Evolutionary conservation across 306 rosid genomes (phyloP), one percentile per base, ranked within the genome.

Genomic region (Lithocarpus polystachyus): DNA sequence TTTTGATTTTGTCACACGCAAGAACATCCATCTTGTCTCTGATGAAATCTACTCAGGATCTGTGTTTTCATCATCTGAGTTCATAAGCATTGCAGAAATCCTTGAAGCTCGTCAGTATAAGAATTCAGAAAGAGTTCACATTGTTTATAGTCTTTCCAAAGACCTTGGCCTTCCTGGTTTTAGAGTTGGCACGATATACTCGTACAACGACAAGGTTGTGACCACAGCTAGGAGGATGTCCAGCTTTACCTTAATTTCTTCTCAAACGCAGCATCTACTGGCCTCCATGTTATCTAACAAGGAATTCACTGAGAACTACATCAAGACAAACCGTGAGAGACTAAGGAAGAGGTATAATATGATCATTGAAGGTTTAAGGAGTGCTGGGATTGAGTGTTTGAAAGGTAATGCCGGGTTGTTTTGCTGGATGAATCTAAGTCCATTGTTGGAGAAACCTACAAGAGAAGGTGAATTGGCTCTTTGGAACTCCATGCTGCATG

Each of bases 41-140:
- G 99, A 95, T 40, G 98, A 95, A 86, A 95, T 95, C 89, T 95
- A 95, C 82, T 95, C 99, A 0, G 99, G 99, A 2, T 92, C 99
- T 0, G 87, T 85, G 1, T 95, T 95, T 84, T 89, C 96, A 10
- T 79, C 91, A 2, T 52, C 82, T 0, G 97, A 91, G 55, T 95
- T 95, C 57, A 20, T 84, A 22, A 93, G 98, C 88, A 57, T 95
- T 1, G 98, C 94, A 0, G 97, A 90, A 52, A 80, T 95, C 13
- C 90, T 95, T 0, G 91, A 88, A 72, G 71, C 76, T 1, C 79
- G 80, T 2, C 3, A 68, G 1, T 83, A 89, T 71, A 89, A 77
- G 10, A 26, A 85, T 22, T 59, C 96, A 0, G 98, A 95, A 22
- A 87, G 98, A 56, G 93, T 91, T 19, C 99, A 95, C 92, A 89